Evolutionary conservation across 768 basidiomycete genomes (phyloP), one percentile per base, ranked within the genome.

Genomic region (Hydnum rufescens): DNA sequence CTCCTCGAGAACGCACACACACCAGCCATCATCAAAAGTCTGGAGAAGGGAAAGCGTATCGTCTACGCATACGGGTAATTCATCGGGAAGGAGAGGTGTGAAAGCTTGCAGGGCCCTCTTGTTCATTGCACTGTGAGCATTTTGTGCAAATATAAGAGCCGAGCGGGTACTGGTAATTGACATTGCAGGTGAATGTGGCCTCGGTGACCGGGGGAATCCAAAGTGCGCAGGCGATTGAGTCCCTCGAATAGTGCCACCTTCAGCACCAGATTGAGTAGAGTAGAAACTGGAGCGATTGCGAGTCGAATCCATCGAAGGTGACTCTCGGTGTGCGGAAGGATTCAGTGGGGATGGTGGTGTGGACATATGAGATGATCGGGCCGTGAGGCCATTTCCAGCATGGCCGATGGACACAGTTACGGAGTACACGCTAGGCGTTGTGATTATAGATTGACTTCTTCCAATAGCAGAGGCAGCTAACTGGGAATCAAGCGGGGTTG

Each of bases 11-110:
- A 47, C 44, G 36, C 36, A 39, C 8, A 47, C 26, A 28, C 44
- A 47, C 44, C 44, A 47, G 8, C 44, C 44, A 47, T 47, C 44
- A 26, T 47, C 44, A 28, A 47, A 47, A 13, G 8, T 13, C 44
- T 47, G 44, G 8, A 47, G 8, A 13, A 47, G 25, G 13, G 44
- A 47, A 16, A 47, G 26, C 26, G 13, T 16, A 26, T 47, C 44
- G 44, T 25, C 44, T 8, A 47, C 44, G 8, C 26, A 8, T 26
- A 47, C 44, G 26, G 13, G 16, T 8, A 47, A 8, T 28, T 47
- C 44, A 25, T 47, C 44, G 26, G 44, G 44, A 13, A 47, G 25
- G 13, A 47, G 26, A 25, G 13, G 44, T 26, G 13, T 13, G 25
- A 47, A 47, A 8, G 44, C 16, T 47, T 28, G 44, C 8, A 47